phyloP scores from a whole-genome alignment of 2,329 filamentous ascomycete species.

The Zymoseptoria crescenta region DNA sequence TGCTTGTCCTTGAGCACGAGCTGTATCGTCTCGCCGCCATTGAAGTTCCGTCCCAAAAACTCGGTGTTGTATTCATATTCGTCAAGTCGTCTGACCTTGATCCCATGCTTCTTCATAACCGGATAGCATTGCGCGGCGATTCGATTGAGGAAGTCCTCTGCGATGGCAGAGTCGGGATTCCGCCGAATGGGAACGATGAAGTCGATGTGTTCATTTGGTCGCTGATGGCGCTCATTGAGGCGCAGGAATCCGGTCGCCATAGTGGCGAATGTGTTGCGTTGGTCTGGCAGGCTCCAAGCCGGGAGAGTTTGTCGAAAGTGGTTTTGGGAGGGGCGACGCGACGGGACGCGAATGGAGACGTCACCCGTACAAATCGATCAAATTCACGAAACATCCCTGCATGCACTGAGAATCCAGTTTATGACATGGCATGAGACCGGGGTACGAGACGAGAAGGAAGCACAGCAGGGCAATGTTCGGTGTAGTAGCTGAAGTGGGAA shows the following conservation, averaged over 20 bases:
- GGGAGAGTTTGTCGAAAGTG: not conserved
- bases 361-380: not conserved
- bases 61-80: slow-evolving; percentile 75
- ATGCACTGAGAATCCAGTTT: not conserved
- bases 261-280: not conserved
- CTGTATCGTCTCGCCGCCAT: slow-evolving; percentile 79
- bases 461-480: not conserved
- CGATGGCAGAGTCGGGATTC: slow-evolving; percentile 43
- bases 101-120: slow-evolving; percentile 41
- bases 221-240: slow-evolving; percentile 65
- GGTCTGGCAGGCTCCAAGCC: not conserved
- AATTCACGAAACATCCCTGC: not conserved
- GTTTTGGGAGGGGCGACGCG: not conserved
- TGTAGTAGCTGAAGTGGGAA: not conserved
- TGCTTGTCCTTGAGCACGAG: slow-evolving; percentile 65
- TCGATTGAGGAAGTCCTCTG: slow-evolving; percentile 64
- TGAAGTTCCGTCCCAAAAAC: slow-evolving; percentile 85
- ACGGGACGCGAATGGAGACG: not conserved
- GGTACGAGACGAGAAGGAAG: not conserved
- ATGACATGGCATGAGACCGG: not conserved
- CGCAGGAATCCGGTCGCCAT: slow-evolving; percentile 77
- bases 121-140: slow-evolving; percentile 76
- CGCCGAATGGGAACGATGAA: slow-evolving; percentile 68
- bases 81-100: slow-evolving; percentile 53
- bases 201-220: slow-evolving; percentile 69